Base-by-base conservation (phyloP, 2,329 filamentous ascomycete genomes). In the Clarireedia monteithiana region DNA sequence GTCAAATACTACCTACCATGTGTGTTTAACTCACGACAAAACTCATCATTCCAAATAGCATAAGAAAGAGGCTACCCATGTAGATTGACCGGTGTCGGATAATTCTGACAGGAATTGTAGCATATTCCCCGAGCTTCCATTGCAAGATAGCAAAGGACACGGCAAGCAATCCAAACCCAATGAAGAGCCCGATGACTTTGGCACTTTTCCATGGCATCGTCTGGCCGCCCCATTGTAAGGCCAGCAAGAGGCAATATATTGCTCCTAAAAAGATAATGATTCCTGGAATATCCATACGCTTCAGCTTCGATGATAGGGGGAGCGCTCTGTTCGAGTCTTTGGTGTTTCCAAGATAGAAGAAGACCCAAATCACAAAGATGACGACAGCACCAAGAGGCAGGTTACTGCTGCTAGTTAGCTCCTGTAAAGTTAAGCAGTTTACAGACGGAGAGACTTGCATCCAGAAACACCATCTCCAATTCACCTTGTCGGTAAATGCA, bases 401-500 rank as follows among this genome's bases (percentile, higher is more conserved):
- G 62, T 60, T 64, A 38, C 50, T 52, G 40, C 27, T 3, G 17
- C 2, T 14, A 14, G n/a, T 51, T 23, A 51, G 49, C 17, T 2
- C 5, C 9, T 42, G 38, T 44, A 2, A 10, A 26, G 26, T 10
- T 14, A 2, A 30, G 9, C 4, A 44, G 9, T 1, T 26, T 17
- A n/a, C 7, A 44, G 1, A 40, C 5, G 6, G n/a, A 40, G 38
- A 40, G n/a, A 7, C 38, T 14, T 40, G 12, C 38, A 40, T 40
- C 38, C 38, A 66, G 49, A 65, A 64, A 51, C 64, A 66, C 59
- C 72, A 72, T 5, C 67, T 60, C 44, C 74, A 62, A 2, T 67
- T 65, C 0, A 72, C 70, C 56, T 74, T 75, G 48, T 83, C 73
- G 0, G 82, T 83, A 58, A 85, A 81, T 2, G 77, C 73, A 44